Base-by-base conservation (phyloP, 345 rosid genomes). In the Lumnitzera littorea region DNA sequence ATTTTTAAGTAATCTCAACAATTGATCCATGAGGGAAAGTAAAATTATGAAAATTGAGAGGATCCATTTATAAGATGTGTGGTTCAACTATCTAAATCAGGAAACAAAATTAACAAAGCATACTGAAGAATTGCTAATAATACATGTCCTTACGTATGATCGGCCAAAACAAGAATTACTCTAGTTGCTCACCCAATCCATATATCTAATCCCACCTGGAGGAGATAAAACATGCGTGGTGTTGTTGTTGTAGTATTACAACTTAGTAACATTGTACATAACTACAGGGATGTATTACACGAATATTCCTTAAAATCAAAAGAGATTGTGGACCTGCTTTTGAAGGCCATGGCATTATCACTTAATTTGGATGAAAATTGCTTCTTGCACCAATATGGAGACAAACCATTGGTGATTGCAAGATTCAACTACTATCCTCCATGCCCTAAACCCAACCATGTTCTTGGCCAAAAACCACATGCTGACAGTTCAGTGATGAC, bases 281-380 rank as follows among this genome's bases (percentile, higher is more conserved):
- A 4, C 49, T 59, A 27, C 74, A 77, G 78, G 23, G 69, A 53
- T 25, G 29, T 12, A 15, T 29, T 72, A 56, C 51, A 46, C 13
- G 70, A 77, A 48, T 70, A 57, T 41, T 15, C 62, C 1, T 12
- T 41, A 24, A 70, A 70, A 53, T 8, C 53, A 8, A 14, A 54
- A 14, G 13, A 16, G 1, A 1, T 66, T 2, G 8, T 53, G 13
- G 55, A 46, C 8, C 12, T 63, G 4, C 0, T 70, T 2, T 58
- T 66, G 16, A 69, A 69, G 59, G 74, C 62, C 53, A 60, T 70
- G 62, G 66, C 77, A 9, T 59, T 48, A 46, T 69, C 75, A 11
- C 59, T 76, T 50, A 63, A 72, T 15, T 16, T 76, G 60, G 65
- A 61, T 54, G 69, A 70, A 46, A 53, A 53, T 12, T 50, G 56